Conservation (phyloP, 495 filamentous ascomycete genomes). For the Acidiella bohemica region DNA sequence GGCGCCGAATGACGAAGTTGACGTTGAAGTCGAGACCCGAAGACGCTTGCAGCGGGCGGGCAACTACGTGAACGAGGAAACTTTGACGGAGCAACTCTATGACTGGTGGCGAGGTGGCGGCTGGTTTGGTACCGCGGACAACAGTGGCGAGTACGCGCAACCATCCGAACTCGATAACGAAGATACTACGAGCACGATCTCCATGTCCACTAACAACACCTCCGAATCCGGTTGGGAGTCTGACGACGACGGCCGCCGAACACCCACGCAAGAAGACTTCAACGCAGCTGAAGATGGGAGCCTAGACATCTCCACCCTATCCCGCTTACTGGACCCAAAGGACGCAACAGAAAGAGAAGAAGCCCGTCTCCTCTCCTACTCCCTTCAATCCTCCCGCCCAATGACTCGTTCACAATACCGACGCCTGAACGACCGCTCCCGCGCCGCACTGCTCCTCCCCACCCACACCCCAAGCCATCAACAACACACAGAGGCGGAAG, state of each 20-base stretch:
- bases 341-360: conserved; percentile 64
- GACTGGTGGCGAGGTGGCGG: conserved; percentile 65
- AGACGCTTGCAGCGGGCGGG: conserved; percentile 33
- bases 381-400: conserved; percentile 53
- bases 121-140: conserved; percentile 70
- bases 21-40: conserved; percentile 63
- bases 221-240: conserved; percentile 31
- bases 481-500: conserved; percentile 48
- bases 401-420: conserved; percentile 70
- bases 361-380: conserved; percentile 69
- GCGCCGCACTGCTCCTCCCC: conserved; percentile 45
- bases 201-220: conserved; percentile 39
- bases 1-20: conserved; percentile 48
- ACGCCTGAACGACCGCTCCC: conserved; percentile 48
- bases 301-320: conserved; percentile 54
- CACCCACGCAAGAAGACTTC: conserved; percentile 52
- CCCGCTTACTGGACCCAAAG: conserved; percentile 70
- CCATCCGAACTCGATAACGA: conserved; percentile 34
- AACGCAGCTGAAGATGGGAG: conserved; percentile 30
- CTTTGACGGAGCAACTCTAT: conserved; percentile 61
- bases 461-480: conserved; percentile 20
- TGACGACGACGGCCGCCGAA: conserved; percentile 48
- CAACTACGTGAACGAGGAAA: conserved; percentile 36
- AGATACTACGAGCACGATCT: conserved; percentile 65
- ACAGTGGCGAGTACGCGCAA: conserved; percentile 59